phyloP scores from a whole-genome alignment of 441 rosid genomes.

The Pelargonium australe region DNA sequence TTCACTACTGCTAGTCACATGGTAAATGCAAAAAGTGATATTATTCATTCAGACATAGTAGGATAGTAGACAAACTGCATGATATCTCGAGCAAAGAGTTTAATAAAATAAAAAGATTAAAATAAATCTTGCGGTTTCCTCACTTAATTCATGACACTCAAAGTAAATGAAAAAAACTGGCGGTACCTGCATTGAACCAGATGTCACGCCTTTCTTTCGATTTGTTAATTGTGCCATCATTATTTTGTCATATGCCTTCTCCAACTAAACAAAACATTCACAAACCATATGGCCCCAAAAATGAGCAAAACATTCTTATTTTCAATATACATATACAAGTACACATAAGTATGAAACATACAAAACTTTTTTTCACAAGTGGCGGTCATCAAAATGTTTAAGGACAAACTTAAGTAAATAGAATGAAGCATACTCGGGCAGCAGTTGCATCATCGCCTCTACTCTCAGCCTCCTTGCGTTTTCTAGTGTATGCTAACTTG shows the following conservation, averaged over 20 bases:
- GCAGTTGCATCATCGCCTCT: slow-evolving; percentile 73
- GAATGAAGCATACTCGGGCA: slow-evolving; percentile 42
- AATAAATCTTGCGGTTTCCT: neutral
- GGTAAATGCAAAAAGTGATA: too few relatives aligned
- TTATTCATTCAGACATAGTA: too few relatives aligned
- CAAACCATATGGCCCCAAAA: slow-evolving; percentile 15
- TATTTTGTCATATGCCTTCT: slow-evolving; percentile 89
- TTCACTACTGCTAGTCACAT: too few relatives aligned
- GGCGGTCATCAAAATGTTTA: neutral
- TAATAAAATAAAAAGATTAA: neutral
- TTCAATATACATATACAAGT: neutral
- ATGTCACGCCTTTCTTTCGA: slow-evolving; percentile 77
- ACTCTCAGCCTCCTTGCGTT: slow-evolving; percentile 78
- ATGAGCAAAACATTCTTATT: slow-evolving; percentile 5
- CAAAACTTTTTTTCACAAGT: neutral
- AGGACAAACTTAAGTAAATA: neutral
- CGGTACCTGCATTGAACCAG: slow-evolving; percentile 74
- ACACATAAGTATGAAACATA: neutral
- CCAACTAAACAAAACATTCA: slow-evolving; percentile 46
- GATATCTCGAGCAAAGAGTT: too few relatives aligned
- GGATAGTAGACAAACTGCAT: too few relatives aligned
- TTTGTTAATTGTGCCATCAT: slow-evolving; percentile 74
- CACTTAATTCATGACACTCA: neutral
- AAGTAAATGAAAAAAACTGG: slow-evolving; percentile 13
- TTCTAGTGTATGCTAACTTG: slow-evolving; percentile 55